Base-by-base conservation (phyloP, 352 stramenopile genomes). In the Saprolegnia parasitica region DNA sequence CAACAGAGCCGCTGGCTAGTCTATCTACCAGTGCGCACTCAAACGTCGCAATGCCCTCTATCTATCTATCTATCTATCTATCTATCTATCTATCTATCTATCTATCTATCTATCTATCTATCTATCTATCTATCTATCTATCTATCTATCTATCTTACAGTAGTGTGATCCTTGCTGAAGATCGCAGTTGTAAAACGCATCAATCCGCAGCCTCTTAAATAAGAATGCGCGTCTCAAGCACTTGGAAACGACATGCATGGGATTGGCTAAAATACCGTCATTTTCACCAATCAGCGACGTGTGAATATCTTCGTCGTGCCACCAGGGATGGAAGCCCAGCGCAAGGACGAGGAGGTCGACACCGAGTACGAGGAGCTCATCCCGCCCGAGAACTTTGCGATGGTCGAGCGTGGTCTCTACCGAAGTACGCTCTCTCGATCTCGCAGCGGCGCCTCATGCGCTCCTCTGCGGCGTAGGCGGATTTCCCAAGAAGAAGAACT, bases 401-500 rank as follows among this genome's bases (percentile, higher is more conserved):
- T 93, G 80, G 90, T 96, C 68, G 83, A 92, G 76, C 86, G 86
- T 52, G 87, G 87, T 10, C 80, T 96, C 39, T 96, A 96, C 65
- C 75, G 87, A 71, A 92, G 84, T 87, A 71, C 50, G 80, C 77
- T 21, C 8, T 56, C 5, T 56, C 2, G 37, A 49, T 15, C 42
- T n/a, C 13, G 18, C 42, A 15, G 13, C 13, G 20, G 35, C 26
- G 13, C 8, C 13, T 60, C 54, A 60, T 67, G 11, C 46, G 29
- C 11, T 63, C 64, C 20, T 62, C 20, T 24, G 16, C 50, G 13
- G 24, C 2, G 9, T 47, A 89, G 81, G 81, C 57, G 84, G 85
- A 5, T 96, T 96, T 75, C 87, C 87, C 6, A 93, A 93, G 77
- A 93, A 90, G 70, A 96, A 96, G 72, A 93, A 96, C 75, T 91